Conservation (phyloP, 2,329 filamentous ascomycete species). For the Ophiosphaerella herpotricha region DNA sequence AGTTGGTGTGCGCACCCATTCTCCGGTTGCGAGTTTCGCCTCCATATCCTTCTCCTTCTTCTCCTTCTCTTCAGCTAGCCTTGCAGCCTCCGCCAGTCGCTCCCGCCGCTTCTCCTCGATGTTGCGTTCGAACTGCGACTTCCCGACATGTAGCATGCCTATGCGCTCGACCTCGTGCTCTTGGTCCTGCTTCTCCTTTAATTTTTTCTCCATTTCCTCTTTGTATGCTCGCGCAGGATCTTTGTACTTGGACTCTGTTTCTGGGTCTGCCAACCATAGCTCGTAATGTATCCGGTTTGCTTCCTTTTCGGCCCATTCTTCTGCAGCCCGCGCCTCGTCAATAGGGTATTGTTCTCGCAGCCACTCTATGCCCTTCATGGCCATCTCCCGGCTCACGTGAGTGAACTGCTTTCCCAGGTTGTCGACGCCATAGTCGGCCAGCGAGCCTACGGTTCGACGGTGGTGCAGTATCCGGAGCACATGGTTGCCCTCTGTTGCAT, state of each 20-base stretch:
- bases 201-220: conserved; percentile 41
- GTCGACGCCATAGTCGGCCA: conserved; percentile 47
- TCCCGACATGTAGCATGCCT: conserved; percentile 40
- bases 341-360: conserved; percentile 44
- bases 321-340: conserved; percentile 47
- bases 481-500: conserved; percentile 38
- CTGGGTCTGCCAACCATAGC: conserved; percentile 43
- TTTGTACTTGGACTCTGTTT: conserved; percentile 46
- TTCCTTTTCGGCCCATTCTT: conserved; percentile 47
- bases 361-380: conserved; percentile 41
- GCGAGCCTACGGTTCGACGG: conserved; percentile 45
- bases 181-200: conserved; percentile 25
- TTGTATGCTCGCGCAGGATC: conserved; percentile 41
- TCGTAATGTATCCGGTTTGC: conserved; percentile 46
- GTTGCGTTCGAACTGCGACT: conserved; percentile 41
- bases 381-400: conserved; percentile 31
- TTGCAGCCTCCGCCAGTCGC: conserved; percentile 34
- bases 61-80: conserved; percentile 41
- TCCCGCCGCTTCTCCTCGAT: conserved; percentile 39
- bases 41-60: conserved; percentile 33
- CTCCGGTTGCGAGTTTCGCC: conserved; percentile 38
- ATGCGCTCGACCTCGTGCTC: conserved; percentile 33
- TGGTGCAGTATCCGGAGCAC: conserved; percentile 47
- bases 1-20: conserved; percentile 38
- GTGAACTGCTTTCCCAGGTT: conserved; percentile 35